Evolutionary conservation across 2,329 filamentous ascomycete species (phyloP).

Genomic region (Phialophora expanda): DNA sequence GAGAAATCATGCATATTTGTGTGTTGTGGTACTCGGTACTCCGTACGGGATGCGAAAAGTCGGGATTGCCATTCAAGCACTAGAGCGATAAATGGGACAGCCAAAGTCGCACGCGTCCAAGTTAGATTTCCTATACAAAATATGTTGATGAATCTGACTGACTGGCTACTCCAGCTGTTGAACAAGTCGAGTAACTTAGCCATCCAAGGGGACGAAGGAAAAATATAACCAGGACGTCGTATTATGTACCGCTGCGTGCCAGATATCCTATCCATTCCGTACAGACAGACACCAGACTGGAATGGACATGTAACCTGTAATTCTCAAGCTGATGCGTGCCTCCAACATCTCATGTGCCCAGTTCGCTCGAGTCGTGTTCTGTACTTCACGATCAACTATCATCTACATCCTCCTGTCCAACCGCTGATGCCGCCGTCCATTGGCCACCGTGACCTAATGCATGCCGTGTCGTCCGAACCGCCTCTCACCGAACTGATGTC

Average conservation of each 20-base stretch:
- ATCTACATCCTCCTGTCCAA: not conserved
- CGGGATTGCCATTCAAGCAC: too few relatives aligned
- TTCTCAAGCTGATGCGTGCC: not conserved
- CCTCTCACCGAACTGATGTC: constrained; percentile 1
- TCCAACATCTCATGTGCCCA: not conserved
- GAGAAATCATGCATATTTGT: not conserved
- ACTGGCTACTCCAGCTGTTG: not conserved
- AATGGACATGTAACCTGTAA: constrained; percentile 1
- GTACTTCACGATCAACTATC: constrained; percentile 7
- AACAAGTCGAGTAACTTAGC: not conserved
- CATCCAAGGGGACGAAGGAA: not conserved
- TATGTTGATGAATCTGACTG: not conserved
- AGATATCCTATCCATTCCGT: not conserved
- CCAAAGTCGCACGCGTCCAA: not conserved
- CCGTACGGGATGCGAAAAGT: not conserved
- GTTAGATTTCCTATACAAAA: constrained; percentile 7
- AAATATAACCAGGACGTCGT: constrained; percentile 12
- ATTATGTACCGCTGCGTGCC: constrained; percentile 10
- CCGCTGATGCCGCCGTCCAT: too few relatives aligned
- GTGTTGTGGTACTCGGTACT: not conserved
- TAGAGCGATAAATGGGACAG: too few relatives aligned
- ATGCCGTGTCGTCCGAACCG: constrained; percentile 8
- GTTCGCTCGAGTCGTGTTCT: not conserved
- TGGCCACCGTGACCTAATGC: not conserved
- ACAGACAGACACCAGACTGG: constrained; percentile 1